Evolutionary conservation across 2,329 filamentous ascomycete species (phyloP).

Genomic region (Neofusicoccum umdonicola): DNA sequence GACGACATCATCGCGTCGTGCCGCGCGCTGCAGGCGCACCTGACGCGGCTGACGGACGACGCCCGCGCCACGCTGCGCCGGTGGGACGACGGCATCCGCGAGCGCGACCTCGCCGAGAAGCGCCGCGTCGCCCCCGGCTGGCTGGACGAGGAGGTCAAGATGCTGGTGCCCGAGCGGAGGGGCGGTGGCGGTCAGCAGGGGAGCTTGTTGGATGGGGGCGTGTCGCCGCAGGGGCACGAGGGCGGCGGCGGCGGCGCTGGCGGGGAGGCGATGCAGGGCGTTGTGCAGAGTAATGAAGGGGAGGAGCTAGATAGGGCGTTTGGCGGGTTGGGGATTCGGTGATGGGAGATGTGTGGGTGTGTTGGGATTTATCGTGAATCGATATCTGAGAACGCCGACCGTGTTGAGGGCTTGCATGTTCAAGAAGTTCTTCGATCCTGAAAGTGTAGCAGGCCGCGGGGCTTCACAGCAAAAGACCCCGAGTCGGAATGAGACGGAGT

Average conservation of each 20-base stretch:
- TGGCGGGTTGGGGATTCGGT: conserved; percentile 60
- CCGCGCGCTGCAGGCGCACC: conserved; percentile 71
- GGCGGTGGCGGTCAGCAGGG: conserved; percentile 18
- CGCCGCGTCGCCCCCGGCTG: conserved; percentile 75
- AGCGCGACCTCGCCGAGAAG: conserved; percentile 74
- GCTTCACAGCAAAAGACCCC: too few species aligned
- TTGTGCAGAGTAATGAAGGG: conserved; percentile 52
- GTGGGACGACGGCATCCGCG: conserved; percentile 66
- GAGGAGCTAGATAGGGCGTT: conserved; percentile 63
- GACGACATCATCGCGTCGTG: conserved; percentile 83
- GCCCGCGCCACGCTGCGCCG: conserved; percentile 65
- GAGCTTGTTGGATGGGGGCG: not conserved
- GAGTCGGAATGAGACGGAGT: too few species aligned
- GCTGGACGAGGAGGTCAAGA: conserved; percentile 64
- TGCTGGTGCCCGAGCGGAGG: conserved; percentile 65
- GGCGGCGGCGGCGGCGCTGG: not conserved
- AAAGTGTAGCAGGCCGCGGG: too few species aligned
- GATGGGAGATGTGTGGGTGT: not conserved
- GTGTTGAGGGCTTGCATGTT: too few species aligned
- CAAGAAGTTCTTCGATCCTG: too few species aligned
- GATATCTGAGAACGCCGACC: too few species aligned
- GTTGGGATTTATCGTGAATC: not conserved
- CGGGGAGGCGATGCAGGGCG: conserved; percentile 13
- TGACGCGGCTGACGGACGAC: conserved; percentile 66
- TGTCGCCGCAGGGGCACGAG: conserved; percentile 29